Evolutionary conservation across 345 rosid species (phyloP).

Genomic region (Clarkia xantiana): DNA sequence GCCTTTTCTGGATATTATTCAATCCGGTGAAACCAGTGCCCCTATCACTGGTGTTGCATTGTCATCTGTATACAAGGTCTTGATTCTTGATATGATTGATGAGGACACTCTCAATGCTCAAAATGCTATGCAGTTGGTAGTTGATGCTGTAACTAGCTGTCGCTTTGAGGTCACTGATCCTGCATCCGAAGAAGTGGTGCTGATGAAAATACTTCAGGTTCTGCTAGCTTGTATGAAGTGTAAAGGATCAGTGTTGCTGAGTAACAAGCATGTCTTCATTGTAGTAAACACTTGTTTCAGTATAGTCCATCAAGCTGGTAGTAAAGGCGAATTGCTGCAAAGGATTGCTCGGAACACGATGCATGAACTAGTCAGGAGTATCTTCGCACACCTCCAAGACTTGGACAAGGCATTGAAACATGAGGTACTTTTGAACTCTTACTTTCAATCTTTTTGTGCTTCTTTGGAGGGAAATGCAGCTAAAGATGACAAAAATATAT

Average conservation of each 20-base stretch:
- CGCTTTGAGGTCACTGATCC: constrained; percentile 98
- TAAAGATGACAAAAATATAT: too few relatives aligned
- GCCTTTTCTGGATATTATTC: constrained; percentile 83
- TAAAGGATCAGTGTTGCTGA: constrained; percentile 76
- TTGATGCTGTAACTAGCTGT: constrained; percentile 95
- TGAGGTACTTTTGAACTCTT: constrained; percentile 38
- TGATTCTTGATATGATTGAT: constrained; percentile 66
- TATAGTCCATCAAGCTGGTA: constrained; percentile 91
- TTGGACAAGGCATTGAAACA: constrained; percentile 48
- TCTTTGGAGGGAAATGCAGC: too few relatives aligned
- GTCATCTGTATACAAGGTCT: constrained; percentile 79
- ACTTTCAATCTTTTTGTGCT: background rate
- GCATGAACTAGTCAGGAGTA: constrained; percentile 83
- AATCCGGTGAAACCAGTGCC: constrained; percentile 90
- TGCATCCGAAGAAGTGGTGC: constrained; percentile 91
- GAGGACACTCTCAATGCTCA: constrained; percentile 61
- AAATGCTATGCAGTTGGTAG: constrained; percentile 85
- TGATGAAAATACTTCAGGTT: constrained; percentile 97
- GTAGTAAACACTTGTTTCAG: constrained; percentile 94
- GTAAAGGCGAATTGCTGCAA: constrained; percentile 58
- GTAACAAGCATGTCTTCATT: constrained; percentile 93
- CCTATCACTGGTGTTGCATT: constrained; percentile 83
- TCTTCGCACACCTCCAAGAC: constrained; percentile 75
- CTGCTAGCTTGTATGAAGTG: constrained; percentile 87
- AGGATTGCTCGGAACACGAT: constrained; percentile 86